These are phyloP conservation scores for Plasmodium gallinaceum DNA, from an alignment of 169 alveolate genomes.

Conservation along the genomic window DNA sequence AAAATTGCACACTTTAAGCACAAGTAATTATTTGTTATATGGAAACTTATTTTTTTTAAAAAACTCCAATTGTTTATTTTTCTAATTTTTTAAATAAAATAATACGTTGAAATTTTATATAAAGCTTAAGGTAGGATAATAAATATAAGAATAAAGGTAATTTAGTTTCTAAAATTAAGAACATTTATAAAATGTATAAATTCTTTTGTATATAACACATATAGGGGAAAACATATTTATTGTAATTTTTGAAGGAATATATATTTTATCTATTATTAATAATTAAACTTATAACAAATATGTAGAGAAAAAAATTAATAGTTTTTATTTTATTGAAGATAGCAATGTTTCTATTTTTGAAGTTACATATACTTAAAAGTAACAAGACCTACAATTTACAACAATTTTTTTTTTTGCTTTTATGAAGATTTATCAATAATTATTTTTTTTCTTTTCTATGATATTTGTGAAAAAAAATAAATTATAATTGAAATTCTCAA, in stretches of 20 bases:
- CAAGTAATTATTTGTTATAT: neutral
- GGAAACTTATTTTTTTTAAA: neutral
- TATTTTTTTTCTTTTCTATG: too few relatives aligned
- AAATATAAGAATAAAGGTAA: neutral
- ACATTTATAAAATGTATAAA: neutral
- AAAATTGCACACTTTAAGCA: conserved; percentile 26
- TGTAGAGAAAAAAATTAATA: too few relatives aligned
- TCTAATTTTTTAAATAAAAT: conserved; percentile 1
- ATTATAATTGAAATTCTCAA: too few relatives aligned
- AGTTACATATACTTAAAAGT: too few relatives aligned
- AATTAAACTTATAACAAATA: too few relatives aligned
- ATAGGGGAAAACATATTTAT: neutral
- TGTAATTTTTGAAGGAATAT: neutral
- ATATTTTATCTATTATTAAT: neutral
- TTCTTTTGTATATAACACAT: neutral
- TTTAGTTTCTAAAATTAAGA: neutral
- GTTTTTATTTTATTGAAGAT: too few relatives aligned
- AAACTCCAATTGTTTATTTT: neutral
- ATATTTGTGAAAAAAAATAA: too few relatives aligned
- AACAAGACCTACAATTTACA: too few relatives aligned
- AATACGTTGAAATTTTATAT: neutral
- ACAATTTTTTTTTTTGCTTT: too few relatives aligned
- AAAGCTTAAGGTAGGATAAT: neutral
- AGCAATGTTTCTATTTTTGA: too few relatives aligned
- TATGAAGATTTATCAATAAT: too few relatives aligned